phyloP scores from a whole-genome alignment of 2,329 filamentous ascomycete genomes.

The Ophiostoma populinum region DNA sequence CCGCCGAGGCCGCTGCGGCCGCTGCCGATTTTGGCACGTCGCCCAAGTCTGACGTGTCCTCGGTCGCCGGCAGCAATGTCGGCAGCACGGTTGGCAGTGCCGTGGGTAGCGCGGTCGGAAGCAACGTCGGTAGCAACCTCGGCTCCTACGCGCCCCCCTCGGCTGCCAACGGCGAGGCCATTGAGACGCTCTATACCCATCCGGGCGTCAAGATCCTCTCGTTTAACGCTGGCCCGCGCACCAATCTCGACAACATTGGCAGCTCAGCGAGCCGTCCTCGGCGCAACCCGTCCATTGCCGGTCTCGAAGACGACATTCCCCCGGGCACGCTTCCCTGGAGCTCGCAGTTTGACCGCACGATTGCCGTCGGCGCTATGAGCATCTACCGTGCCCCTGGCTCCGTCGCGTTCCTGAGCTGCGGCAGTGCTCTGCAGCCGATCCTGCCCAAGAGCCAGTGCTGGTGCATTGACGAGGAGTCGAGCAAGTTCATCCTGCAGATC shows the following conservation, averaged over 20 bases:
- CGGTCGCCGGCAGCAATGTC: slow-evolving; percentile 1
- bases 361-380: slow-evolving; percentile 60
- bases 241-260: slow-evolving; percentile 18
- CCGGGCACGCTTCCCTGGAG: slow-evolving; percentile 54
- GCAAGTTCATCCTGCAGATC: slow-evolving; percentile 71
- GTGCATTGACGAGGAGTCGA: slow-evolving; percentile 73
- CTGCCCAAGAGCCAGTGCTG: slow-evolving; percentile 82
- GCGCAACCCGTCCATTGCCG: slow-evolving; percentile 3
- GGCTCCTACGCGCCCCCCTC: slow-evolving; percentile 1
- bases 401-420: slow-evolving; percentile 76
- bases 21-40: slow-evolving; percentile 5
- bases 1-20: slow-evolving; percentile 9
- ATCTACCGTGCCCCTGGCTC: slow-evolving; percentile 78
- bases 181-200: slow-evolving; percentile 62
- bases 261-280: slow-evolving; percentile 12
- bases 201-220: slow-evolving; percentile 51
- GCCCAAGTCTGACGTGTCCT: slow-evolving; percentile 6
- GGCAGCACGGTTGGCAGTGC: slow-evolving; percentile 1
- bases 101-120: neutral
- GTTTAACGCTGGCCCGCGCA: slow-evolving; percentile 25
- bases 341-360: slow-evolving; percentile 61
- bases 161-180: slow-evolving; percentile 14
- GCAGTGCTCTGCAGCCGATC: slow-evolving; percentile 68
- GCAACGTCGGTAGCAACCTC: neutral
- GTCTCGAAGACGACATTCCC: slow-evolving; percentile 23